Percentiles rank a stretch among this genome's conserved stretches.
Conservation (phyloP, 768 basidiomycete genomes). For the Boletus rufocinnamomeus region DNA sequence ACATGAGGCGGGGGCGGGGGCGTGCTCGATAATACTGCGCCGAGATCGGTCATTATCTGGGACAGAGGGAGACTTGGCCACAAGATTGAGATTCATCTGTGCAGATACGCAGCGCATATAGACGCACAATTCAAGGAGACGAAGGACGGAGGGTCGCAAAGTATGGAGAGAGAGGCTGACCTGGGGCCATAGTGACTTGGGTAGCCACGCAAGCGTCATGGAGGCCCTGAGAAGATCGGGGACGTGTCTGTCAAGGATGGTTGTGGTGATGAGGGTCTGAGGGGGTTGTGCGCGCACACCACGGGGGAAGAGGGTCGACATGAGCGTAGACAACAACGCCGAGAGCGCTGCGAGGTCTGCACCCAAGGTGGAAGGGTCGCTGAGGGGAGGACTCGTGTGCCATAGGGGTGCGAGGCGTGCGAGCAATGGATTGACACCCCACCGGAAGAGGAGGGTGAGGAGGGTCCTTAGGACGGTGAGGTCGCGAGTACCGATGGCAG, state of each 20-base stretch:
- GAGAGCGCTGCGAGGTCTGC: conserved; percentile 49
- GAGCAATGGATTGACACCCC: conserved; percentile 64
- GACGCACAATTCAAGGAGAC: conserved; percentile 64
- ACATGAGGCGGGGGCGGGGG: conserved; percentile 50
- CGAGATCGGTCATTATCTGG: conserved; percentile 66
- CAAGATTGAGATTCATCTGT: conserved; percentile 12
- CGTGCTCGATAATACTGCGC: conserved; percentile 51
- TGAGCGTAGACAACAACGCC: conserved; percentile 43
- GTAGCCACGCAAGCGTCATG: conserved; percentile 74
- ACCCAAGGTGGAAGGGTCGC: conserved; percentile 36
- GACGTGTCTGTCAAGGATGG: conserved; percentile 57
- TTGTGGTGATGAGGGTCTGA: conserved; percentile 61
- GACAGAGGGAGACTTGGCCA: conserved; percentile 55
- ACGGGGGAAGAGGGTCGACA: conserved; percentile 53
- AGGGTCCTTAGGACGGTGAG: conserved; percentile 61
- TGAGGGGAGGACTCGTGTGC: conserved; percentile 27
- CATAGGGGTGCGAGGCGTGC: conserved; percentile 42
- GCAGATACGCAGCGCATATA: conserved; percentile 16
- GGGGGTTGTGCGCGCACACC: conserved; percentile 50
- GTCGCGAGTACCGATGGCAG: conserved; percentile 65
- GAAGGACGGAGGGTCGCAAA: conserved; percentile 53
- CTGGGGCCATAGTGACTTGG: conserved; percentile 47
- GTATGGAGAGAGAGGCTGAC: conserved; percentile 44
- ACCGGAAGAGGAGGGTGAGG: conserved; percentile 68
- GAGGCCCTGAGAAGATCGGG: conserved; percentile 60